A percentile compares a stretch with the other conserved stretches of the same genome.
Conservation (phyloP, 2,329 filamentous ascomycete species). For the Zasmidium angulare region DNA sequence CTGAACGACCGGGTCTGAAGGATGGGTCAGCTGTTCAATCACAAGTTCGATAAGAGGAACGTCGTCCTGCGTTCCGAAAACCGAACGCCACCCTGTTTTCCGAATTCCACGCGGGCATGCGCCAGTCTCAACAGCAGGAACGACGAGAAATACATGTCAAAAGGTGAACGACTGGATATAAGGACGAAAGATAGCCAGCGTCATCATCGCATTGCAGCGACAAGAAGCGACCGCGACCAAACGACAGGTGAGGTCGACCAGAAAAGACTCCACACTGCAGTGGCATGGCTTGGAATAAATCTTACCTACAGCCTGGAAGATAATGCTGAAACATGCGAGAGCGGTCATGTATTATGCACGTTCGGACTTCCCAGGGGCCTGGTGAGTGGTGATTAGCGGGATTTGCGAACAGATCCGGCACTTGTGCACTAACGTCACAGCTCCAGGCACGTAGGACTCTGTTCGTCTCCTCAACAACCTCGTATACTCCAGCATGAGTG, state of each 20-base stretch:
- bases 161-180: neutral
- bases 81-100: neutral
- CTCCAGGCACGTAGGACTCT: neutral
- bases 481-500: neutral
- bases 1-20: too few relatives aligned
- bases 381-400: neutral
- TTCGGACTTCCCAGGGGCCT: neutral
- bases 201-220: neutral
- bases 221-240: neutral
- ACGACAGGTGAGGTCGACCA: neutral
- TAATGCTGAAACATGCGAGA: neutral
- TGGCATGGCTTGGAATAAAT: neutral
- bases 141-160: neutral
- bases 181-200: neutral
- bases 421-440: neutral
- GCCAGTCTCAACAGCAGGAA: neutral
- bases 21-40: neutral
- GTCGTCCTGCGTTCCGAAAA: too few relatives aligned
- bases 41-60: neutral
- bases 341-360: neutral
- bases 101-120: neutral
- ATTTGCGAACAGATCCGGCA: neutral
- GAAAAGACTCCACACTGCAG: neutral
- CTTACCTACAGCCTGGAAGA: neutral
- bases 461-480: neutral